These are phyloP conservation scores for Ambrosiella cleistominuta DNA, from an alignment of 2,329 filamentous ascomycete genomes.

Conservation along the genomic window DNA sequence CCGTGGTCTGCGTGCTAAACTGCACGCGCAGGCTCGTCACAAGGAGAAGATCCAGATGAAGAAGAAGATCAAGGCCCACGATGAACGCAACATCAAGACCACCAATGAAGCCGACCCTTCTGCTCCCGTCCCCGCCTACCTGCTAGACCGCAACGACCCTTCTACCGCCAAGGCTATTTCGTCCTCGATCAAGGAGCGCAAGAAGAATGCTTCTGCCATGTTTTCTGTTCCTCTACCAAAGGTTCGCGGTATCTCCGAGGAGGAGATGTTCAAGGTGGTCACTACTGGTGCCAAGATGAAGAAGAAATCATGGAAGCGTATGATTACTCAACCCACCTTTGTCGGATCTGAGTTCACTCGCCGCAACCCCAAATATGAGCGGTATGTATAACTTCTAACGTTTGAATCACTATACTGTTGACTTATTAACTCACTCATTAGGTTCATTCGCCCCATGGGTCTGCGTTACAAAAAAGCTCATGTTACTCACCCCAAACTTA, in stretches of 20 bases:
- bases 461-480: slow-evolving; percentile 35
- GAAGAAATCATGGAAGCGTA: slow-evolving; percentile 65
- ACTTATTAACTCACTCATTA: slow-evolving; percentile 35
- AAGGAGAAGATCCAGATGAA: slow-evolving; percentile 98
- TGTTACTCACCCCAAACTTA: slow-evolving; percentile 56
- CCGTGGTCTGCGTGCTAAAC: slow-evolving; percentile 77
- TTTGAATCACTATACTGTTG: neutral
- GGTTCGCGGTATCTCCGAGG: slow-evolving; percentile 81
- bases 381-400: slow-evolving; percentile 14
- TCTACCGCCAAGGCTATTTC: slow-evolving; percentile 50
- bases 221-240: slow-evolving; percentile 87
- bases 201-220: slow-evolving; percentile 57
- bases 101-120: slow-evolving; percentile 60
- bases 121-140: slow-evolving; percentile 76
- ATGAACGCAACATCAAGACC: slow-evolving; percentile 90
- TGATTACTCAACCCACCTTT: slow-evolving; percentile 47
- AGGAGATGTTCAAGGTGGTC: slow-evolving; percentile 95
- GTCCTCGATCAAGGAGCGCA: slow-evolving; percentile 80
- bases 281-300: slow-evolving; percentile 89
- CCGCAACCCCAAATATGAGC: slow-evolving; percentile 63
- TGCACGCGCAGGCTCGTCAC: slow-evolving; percentile 82
- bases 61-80: slow-evolving; percentile 84
- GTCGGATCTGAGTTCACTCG: slow-evolving; percentile 83
- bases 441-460: slow-evolving; percentile 33
- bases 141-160: slow-evolving; percentile 63